These are phyloP conservation scores for Sclerotinia borealis DNA, from an alignment of 2,329 filamentous ascomycete species.

Conservation along the genomic window DNA sequence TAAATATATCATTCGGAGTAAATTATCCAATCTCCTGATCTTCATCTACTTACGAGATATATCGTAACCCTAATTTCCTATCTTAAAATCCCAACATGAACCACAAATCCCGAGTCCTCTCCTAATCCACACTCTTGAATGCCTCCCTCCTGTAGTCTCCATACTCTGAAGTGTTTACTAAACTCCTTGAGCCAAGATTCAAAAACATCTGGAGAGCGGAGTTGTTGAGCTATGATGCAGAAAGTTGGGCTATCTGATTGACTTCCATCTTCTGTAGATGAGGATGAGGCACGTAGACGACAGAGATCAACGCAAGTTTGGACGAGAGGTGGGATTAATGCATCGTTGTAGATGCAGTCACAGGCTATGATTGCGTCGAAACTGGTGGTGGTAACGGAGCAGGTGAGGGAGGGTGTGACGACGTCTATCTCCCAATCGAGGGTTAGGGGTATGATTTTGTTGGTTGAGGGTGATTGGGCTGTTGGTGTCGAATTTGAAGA, in stretches of 20 bases:
- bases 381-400: slow-evolving; percentile 33
- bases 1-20: too few species aligned
- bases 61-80: background rate
- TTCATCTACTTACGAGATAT: background rate
- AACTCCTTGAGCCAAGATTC: slow-evolving; percentile 73
- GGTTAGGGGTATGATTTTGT: slow-evolving; percentile 24
- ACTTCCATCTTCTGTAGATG: background rate
- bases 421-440: slow-evolving; percentile 74
- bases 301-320: slow-evolving; percentile 73
- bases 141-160: slow-evolving; percentile 51
- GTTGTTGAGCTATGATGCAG: slow-evolving; percentile 81
- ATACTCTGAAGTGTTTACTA: slow-evolving; percentile 59
- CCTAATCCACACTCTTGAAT: background rate
- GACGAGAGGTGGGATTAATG: slow-evolving; percentile 75
- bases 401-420: slow-evolving; percentile 22
- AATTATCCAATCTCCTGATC: background rate
- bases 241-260: slow-evolving; percentile 48
- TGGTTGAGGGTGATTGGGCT: background rate
- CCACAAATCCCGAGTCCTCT: slow-evolving; percentile 65
- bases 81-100: slow-evolving; percentile 69
- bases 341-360: slow-evolving; percentile 94
- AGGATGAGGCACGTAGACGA: slow-evolving; percentile 40
- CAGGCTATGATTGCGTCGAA: slow-evolving; percentile 77
- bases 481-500: background rate
- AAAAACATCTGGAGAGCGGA: slow-evolving; percentile 80